phyloP scores from a whole-genome alignment of 352 stramenopile genomes.

The Phytophthora cactorum region DNA sequence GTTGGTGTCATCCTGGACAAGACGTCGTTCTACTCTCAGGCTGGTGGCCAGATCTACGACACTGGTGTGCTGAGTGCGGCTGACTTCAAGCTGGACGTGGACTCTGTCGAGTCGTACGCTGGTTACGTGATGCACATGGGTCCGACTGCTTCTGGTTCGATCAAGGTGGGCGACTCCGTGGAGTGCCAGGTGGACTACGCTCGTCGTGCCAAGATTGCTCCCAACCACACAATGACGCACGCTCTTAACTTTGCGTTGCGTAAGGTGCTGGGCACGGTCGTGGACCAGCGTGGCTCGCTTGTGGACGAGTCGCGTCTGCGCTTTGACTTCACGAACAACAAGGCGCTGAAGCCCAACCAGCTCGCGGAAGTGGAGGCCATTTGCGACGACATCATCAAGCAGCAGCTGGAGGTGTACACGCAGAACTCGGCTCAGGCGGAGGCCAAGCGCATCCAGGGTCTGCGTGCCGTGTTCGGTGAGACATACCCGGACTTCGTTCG shows the following conservation, averaged over 20 bases:
- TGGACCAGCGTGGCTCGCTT: slow-evolving; percentile 98
- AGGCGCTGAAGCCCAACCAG: slow-evolving; percentile 94
- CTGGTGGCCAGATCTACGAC: slow-evolving; percentile 97
- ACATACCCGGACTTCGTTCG: slow-evolving; percentile 98
- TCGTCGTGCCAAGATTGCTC: slow-evolving; percentile 92
- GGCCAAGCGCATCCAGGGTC: slow-evolving; percentile 94
- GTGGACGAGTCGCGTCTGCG: slow-evolving; percentile 97
- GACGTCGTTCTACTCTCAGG: slow-evolving; percentile 98
- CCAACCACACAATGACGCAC: slow-evolving; percentile 99
- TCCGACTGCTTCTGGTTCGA: slow-evolving; percentile 60
- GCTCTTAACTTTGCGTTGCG: slow-evolving; percentile 98
- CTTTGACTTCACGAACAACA: slow-evolving; percentile 99
- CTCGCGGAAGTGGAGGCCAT: slow-evolving; percentile 88
- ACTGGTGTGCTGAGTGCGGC: slow-evolving; percentile 75
- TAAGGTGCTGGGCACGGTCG: slow-evolving; percentile 93
- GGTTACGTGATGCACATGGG: slow-evolving; percentile 97
- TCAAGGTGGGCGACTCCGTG: slow-evolving; percentile 90
- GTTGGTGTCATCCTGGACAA: slow-evolving; percentile 97
- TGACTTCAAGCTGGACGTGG: slow-evolving; percentile 73
- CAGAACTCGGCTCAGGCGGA: slow-evolving; percentile 94
- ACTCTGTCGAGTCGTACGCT: slow-evolving; percentile 95
- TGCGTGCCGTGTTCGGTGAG: slow-evolving; percentile 99
- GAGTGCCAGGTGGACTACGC: slow-evolving; percentile 95
- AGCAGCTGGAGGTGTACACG: slow-evolving; percentile 92
- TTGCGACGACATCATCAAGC: slow-evolving; percentile 88